Percentiles rank a stretch among this genome's conserved stretches.
Conservation (phyloP, 768 basidiomycete genomes). For the Asterophora parasitica region DNA sequence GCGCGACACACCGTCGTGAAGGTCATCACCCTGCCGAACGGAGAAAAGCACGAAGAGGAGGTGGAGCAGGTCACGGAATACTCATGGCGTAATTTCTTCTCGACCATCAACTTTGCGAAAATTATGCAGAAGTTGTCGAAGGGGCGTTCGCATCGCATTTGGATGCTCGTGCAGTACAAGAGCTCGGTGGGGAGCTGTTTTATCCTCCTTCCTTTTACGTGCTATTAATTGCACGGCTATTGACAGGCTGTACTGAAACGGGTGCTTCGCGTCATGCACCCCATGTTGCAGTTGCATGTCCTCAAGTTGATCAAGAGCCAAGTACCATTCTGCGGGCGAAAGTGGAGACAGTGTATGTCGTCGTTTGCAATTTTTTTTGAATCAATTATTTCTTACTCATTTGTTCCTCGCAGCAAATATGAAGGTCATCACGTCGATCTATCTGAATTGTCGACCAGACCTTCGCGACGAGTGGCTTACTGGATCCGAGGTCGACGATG, state of each 20-base stretch:
- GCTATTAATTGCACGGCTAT: background rate
- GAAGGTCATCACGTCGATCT: slow-evolving; percentile 99
- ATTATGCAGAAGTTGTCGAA: slow-evolving; percentile 98
- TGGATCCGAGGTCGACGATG: slow-evolving; percentile 87
- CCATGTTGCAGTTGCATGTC: slow-evolving; percentile 89
- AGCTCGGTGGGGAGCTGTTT: slow-evolving; percentile 64
- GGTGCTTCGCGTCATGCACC: slow-evolving; percentile 89
- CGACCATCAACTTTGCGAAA: slow-evolving; percentile 94
- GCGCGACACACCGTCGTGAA: slow-evolving; percentile 57
- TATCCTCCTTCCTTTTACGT: no score
- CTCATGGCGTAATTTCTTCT: slow-evolving; percentile 97
- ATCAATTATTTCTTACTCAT: slow-evolving; percentile 4
- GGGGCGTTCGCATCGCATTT: slow-evolving; percentile 88
- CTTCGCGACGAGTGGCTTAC: slow-evolving; percentile 97
- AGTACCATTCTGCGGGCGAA: slow-evolving; percentile 95
- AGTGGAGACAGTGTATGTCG: slow-evolving; percentile 90
- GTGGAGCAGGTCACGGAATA: slow-evolving; percentile 90
- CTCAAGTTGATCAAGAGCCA: slow-evolving; percentile 98
- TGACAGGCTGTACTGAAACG: slow-evolving; percentile 91
- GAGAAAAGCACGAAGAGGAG: slow-evolving; percentile 77
- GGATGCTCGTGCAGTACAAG: slow-evolving; percentile 97
- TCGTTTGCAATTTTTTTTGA: slow-evolving; percentile 4
- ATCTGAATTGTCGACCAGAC: slow-evolving; percentile 95
- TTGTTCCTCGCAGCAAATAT: slow-evolving; percentile 71
- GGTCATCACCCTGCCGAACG: slow-evolving; percentile 60